A percentile compares a stretch with the other conserved stretches of the same genome.
Evolutionary conservation across 2,329 filamentous ascomycete species (phyloP).

Genomic region (Erysiphe pulchra): DNA sequence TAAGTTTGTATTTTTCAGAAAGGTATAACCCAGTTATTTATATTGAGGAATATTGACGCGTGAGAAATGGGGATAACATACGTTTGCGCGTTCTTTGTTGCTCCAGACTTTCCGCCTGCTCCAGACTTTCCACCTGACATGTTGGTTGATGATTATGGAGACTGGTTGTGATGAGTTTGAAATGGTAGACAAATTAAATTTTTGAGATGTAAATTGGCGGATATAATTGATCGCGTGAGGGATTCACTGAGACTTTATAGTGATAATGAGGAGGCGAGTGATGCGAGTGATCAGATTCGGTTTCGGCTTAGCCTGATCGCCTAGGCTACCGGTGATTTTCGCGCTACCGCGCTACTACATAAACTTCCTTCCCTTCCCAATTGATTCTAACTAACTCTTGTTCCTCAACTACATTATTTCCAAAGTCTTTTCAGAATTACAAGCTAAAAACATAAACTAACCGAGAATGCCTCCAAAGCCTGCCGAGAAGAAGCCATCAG

Average conservation of each 20-base stretch:
- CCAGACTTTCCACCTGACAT: conserved; percentile 99
- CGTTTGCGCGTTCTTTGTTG: conserved; percentile 98
- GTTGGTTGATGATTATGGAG: conserved; percentile 33
- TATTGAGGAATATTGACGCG: conserved; percentile 16
- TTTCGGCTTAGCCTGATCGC: background rate
- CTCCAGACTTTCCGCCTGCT: conserved; percentile 68
- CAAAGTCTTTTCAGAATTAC: background rate
- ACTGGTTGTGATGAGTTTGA: conserved; percentile 13
- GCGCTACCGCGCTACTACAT: background rate
- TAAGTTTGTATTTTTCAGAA: too few species aligned
- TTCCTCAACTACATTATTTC: background rate
- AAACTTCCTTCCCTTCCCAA: background rate
- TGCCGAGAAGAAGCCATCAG: conserved; percentile 87
- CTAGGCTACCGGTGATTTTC: conserved; percentile 1
- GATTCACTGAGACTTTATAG: background rate
- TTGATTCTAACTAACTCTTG: too few species aligned
- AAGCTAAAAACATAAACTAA: background rate
- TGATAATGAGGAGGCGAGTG: background rate
- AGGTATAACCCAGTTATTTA: background rate
- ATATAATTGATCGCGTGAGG: too few species aligned
- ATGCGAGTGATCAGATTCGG: background rate
- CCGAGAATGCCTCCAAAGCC: conserved; percentile 88
- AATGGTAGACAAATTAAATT: conserved; percentile 3
- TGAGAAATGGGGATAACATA: conserved; percentile 27
- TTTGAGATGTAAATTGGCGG: conserved; percentile 2